Base-by-base conservation (phyloP, 148 eudicot genomes). In the Dianthus caryophyllus region DNA sequence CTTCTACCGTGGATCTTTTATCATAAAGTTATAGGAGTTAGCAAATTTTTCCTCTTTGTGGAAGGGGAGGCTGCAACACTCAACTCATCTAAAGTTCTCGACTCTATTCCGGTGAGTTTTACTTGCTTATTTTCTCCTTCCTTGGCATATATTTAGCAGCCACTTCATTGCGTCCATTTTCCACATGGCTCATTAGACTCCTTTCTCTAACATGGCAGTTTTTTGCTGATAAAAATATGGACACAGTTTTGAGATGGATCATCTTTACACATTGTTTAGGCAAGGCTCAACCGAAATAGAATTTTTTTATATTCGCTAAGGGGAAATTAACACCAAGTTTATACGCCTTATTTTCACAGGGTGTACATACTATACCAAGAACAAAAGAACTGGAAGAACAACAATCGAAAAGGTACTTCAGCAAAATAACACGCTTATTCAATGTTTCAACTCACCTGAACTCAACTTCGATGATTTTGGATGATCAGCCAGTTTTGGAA, bases 1-100 rank as follows among this genome's bases (percentile, higher is more conserved):
- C 66, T 73, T 61, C 74, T 91, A 16, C 97, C 97, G 20, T 91
- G 95, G 95, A 78, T 88, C 29, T 88, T 88, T 60, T 86, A 81
- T 60, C 95, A 88, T 68, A 91, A 88, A 58, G 87, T 86, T 75
- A 79, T 84, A 55, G 89, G 89, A 16, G 73, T 84, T 29, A 20
- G 83, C n/a, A 52, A 69, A 59, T 85, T 87, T 61, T 76, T 82
- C 66, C 74, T 87, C 38, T 80, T 87, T 78, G 85, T 87, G 59
- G 90, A 90, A 78, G 88, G 93, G 63, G 81, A 85, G 71, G 90
- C 92, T 73, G 87, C 96, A 41, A 54, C 50, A 38, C 63, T 78
- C 52, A 26, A 63, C 27, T 80, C 84, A 36, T 66, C 88, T 4
- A 78, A 70, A 62, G 81, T 88, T 70, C 87, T 88, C 10, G 68